These are phyloP conservation scores for Candida quercuum DNA, from an alignment of 805 yeast genomes.

Conservation along the genomic window DNA sequence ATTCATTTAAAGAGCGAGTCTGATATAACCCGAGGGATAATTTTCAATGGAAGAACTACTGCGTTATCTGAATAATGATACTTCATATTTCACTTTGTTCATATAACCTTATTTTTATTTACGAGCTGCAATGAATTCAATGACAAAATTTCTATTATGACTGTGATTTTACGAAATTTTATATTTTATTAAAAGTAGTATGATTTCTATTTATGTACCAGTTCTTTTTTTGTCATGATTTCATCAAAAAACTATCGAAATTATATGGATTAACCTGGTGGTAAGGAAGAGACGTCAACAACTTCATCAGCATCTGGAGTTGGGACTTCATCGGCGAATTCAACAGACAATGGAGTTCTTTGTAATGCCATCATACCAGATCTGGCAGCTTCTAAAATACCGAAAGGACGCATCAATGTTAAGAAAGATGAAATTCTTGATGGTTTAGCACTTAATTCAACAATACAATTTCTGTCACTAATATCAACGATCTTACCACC, in stretches of 20 bases:
- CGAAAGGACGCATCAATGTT: conserved; percentile 89
- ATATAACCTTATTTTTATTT: too few relatives aligned
- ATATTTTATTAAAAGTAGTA: too few relatives aligned
- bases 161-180: too few relatives aligned
- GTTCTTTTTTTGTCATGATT: background rate
- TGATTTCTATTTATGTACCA: background rate
- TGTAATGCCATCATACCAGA: conserved; percentile 99
- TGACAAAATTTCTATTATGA: background rate
- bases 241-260: background rate
- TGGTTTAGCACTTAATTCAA: conserved; percentile 93
- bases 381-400: conserved; percentile 92
- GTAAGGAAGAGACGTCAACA: conserved; percentile 85
- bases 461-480: conserved; percentile 87
- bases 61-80: background rate
- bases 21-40: conserved; percentile 13
- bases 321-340: conserved; percentile 44
- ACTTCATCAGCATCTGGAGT: conserved; percentile 55
- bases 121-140: background rate
- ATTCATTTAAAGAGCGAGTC: conserved; percentile 24
- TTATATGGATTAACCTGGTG: conserved; percentile 74
- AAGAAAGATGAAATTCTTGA: conserved; percentile 82
- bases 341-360: conserved; percentile 77
- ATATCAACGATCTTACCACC: conserved; percentile 93
- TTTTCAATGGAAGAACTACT: background rate
- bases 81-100: too few relatives aligned